Conservation (phyloP, 192 early-diverging fungal species). For the Coemansia sp. region DNA sequence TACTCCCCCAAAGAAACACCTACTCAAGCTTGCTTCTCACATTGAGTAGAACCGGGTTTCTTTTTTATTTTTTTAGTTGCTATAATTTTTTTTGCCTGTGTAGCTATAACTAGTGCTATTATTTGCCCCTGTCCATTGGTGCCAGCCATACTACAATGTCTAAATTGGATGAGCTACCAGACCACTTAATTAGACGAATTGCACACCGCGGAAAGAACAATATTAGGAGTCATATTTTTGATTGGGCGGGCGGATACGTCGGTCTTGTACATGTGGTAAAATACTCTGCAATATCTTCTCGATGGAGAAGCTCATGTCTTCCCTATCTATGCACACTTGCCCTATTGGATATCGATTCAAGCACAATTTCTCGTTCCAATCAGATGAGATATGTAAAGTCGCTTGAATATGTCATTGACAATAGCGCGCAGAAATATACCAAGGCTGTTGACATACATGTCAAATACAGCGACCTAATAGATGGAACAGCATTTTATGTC, state of each 20-base stretch:
- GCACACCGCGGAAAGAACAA: not conserved
- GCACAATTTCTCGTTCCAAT: not conserved
- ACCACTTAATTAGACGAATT: constrained; percentile 4
- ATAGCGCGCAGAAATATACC: not conserved
- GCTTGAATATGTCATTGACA: not conserved
- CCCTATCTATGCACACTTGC: not conserved
- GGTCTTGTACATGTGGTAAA: not conserved
- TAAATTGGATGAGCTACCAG: not conserved
- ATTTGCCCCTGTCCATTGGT: not conserved
- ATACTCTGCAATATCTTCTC: not conserved
- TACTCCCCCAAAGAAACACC: not conserved
- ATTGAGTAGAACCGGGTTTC: not conserved
- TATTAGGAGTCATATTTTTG: not conserved
- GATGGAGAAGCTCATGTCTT: constrained; percentile 1
- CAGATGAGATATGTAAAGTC: not conserved
- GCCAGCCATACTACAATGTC: not conserved
- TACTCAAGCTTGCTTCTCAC: not conserved
- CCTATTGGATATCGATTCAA: not conserved
- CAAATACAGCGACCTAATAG: not conserved
- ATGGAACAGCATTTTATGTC: constrained; percentile 1
- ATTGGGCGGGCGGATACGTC: not conserved
- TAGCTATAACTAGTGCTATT: not conserved
- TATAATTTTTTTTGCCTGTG: not conserved
- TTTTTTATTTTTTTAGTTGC: not conserved
- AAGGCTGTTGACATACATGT: not conserved